A percentile compares a stretch with the other conserved stretches of the same genome.
Conservation (phyloP, 1,284 basidiomycete genomes). For the Naganishia sp. region DNA sequence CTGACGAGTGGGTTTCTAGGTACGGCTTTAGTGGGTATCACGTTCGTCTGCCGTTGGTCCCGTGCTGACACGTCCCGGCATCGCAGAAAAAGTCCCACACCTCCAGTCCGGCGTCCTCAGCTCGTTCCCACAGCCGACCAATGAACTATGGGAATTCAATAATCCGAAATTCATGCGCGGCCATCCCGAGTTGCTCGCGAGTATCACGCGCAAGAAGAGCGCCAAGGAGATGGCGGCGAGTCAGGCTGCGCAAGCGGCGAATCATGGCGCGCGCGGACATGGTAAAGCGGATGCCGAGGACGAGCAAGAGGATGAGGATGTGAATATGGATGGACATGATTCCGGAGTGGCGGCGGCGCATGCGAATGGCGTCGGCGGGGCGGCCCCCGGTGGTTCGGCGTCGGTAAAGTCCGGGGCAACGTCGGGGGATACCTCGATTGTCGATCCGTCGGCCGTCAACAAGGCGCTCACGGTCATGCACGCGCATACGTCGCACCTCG, state of each 20-base stretch:
- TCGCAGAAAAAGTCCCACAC: constrained; percentile 79
- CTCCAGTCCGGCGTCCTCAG: constrained; percentile 88
- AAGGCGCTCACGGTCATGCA: constrained; percentile 85
- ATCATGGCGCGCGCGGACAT: constrained; percentile 32
- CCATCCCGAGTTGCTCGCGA: constrained; percentile 84
- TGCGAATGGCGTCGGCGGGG: background rate
- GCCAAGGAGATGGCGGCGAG: constrained; percentile 42
- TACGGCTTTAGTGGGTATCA: constrained; percentile 69
- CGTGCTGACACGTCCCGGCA: constrained; percentile 8
- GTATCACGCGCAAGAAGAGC: constrained; percentile 77
- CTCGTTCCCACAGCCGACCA: constrained; percentile 43
- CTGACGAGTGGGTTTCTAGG: constrained; percentile 46
- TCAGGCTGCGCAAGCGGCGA: constrained; percentile 31
- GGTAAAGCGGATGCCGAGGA: constrained; percentile 39
- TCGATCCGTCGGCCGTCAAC: constrained; percentile 75
- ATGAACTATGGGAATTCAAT: constrained; percentile 92
- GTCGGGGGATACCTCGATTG: constrained; percentile 51
- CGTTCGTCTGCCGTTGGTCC: background rate
- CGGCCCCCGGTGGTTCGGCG: background rate
- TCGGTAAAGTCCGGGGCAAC: background rate
- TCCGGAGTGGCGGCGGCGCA: background rate
- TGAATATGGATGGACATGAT: constrained; percentile 24
- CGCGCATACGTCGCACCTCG: constrained; percentile 77
- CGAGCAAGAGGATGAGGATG: constrained; percentile 34
- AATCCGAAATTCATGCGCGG: constrained; percentile 86